phyloP scores from a whole-genome alignment of 2,329 filamentous ascomycete genomes.

The Incumbomyces lentus region DNA sequence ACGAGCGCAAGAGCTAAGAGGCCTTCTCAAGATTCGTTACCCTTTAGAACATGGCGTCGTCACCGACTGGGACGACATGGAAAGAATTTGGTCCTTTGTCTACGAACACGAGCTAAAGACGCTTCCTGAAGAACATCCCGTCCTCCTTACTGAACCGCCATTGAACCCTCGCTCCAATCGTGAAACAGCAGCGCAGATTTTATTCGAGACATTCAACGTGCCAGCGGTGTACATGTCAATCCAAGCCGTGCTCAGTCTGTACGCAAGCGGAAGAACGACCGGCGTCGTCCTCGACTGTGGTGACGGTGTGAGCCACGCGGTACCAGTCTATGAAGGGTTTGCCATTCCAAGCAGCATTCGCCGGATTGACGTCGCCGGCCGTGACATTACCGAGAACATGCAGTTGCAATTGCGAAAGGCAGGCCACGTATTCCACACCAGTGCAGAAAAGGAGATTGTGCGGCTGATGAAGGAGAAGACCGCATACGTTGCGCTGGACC shows the following conservation, averaged over 20 bases:
- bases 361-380: conserved; percentile 87
- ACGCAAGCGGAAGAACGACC: conserved; percentile 90
- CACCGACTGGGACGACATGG: conserved; percentile 99
- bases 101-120: conserved; percentile 95
- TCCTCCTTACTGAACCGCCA: conserved; percentile 89
- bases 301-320: conserved; percentile 92
- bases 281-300: conserved; percentile 92
- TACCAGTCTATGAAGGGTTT: conserved; percentile 96
- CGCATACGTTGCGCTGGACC: conserved; percentile 82
- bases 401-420: conserved; percentile 84
- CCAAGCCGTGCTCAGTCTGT: conserved; percentile 89
- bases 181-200: conserved; percentile 89
- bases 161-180: conserved; percentile 92
- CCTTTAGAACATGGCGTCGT: conserved; percentile 96
- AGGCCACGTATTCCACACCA: conserved; percentile 92
- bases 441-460: conserved; percentile 98
- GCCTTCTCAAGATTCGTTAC: conserved; percentile 89
- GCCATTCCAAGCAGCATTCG: conserved; percentile 92
- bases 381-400: conserved; percentile 92
- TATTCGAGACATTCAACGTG: conserved; percentile 98
- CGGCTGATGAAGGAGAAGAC: conserved; percentile 92
- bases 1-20: conserved; percentile 79
- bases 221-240: conserved; percentile 94
- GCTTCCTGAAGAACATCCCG: conserved; percentile 95
- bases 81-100: conserved; percentile 97